Conservation (phyloP, 148 eudicot species). For the Linanthus parryae region DNA sequence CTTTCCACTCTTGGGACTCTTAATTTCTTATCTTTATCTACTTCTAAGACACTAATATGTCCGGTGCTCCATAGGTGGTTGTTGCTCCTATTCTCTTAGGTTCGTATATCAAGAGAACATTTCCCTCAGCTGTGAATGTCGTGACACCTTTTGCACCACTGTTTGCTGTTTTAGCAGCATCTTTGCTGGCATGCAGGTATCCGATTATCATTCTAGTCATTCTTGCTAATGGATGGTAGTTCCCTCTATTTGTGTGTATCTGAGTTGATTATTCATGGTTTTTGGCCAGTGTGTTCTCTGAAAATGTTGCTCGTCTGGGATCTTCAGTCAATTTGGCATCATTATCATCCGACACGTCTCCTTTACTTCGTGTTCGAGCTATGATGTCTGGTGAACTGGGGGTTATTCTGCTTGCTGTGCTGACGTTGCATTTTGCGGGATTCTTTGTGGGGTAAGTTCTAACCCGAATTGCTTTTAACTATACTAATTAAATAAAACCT, state of each 20-base stretch:
- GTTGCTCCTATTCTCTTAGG: slow-evolving; percentile 69
- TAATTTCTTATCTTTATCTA: neutral
- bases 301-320: slow-evolving; percentile 47
- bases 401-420: slow-evolving; percentile 33
- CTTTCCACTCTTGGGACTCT: neutral
- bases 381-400: slow-evolving; percentile 47
- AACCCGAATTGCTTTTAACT: neutral
- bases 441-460: slow-evolving; percentile 64
- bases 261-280: slow-evolving; percentile 2
- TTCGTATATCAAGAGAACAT: slow-evolving; percentile 42
- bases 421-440: slow-evolving; percentile 55
- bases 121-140: slow-evolving; percentile 44
- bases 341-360: slow-evolving; percentile 28
- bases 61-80: slow-evolving; percentile 39
- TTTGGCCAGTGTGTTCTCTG: slow-evolving; percentile 52
- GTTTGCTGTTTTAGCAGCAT: slow-evolving; percentile 50
- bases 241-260: neutral
- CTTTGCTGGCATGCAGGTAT: slow-evolving; percentile 67
- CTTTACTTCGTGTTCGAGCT: slow-evolving; percentile 23
- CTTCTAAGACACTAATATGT: neutral
- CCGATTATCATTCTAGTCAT: neutral
- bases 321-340: slow-evolving; percentile 25
- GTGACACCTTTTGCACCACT: slow-evolving; percentile 51
- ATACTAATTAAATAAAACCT: neutral
- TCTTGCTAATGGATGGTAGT: neutral